phyloP scores from a whole-genome alignment of 306 rosid species.

The Potentilla sterilis region DNA sequence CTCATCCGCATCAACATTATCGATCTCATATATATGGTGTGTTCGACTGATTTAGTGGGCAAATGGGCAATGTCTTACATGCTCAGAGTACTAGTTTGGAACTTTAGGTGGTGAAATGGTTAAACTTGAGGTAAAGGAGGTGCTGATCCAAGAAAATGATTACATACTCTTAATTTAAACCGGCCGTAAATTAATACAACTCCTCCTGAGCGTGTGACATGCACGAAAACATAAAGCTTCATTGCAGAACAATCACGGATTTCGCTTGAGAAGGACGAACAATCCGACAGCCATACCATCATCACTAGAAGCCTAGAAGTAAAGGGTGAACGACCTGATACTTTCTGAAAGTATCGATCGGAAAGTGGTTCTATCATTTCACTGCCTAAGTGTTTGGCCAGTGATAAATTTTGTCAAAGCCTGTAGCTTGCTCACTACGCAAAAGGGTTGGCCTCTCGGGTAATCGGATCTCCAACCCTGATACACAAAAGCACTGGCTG shows the following conservation, averaged over 20 bases:
- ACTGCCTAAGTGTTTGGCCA: not conserved
- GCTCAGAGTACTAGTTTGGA: too few species aligned
- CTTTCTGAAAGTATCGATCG: not conserved
- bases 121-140: too few species aligned
- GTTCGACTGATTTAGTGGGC: too few species aligned
- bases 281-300: not conserved
- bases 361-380: not conserved
- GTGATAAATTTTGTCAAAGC: not conserved
- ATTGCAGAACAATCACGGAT: not conserved
- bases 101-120: too few species aligned
- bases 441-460: not conserved
- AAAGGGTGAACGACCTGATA: not conserved
- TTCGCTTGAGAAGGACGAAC: not conserved
- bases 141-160: too few species aligned
- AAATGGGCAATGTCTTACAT: too few species aligned
- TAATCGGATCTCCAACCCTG: not conserved
- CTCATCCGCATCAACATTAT: too few species aligned
- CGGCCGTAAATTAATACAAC: too few species aligned
- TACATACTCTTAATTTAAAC: too few species aligned
- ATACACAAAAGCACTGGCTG: not conserved
- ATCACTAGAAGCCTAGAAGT: not conserved
- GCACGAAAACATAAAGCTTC: too few species aligned
- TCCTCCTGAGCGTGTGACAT: too few species aligned
- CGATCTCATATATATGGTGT: too few species aligned
- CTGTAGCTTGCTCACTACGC: not conserved